Evolutionary conservation across 2,329 filamentous ascomycete species (phyloP), one percentile per base, ranked within the genome.

Genomic region (Diaporthe helianthi): DNA sequence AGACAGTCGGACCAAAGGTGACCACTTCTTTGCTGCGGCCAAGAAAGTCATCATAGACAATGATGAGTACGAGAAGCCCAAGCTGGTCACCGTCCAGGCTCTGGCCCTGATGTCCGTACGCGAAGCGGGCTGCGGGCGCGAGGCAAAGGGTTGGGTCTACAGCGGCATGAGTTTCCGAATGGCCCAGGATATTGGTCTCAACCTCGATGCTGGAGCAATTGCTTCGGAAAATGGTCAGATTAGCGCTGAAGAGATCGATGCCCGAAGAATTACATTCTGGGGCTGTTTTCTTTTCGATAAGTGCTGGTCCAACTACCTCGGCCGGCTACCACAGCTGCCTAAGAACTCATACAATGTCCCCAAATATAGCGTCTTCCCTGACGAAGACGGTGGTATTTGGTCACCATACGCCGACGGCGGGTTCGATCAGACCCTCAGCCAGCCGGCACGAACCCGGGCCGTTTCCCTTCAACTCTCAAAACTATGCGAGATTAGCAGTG

Each of bases 241-340:
- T 73, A 89, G 90, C 71, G 93, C 97, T 69, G 87, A 92, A 55
- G 95, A 98, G 78, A 87, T 97, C 47, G 96, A 99, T 80, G 94
- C 94, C 3, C 86, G 96, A 47, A 87, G 93, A 65, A 91, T 98
- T 51, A 98, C 96, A 0, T 98, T 98, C 76, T 98, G 96, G 96
- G 96, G 96, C 8, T 98, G 94, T 78, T 98, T 96, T 79, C 82
- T 97, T n/a, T 97, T 98, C 78, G 96, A 99, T 83, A 98, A 98
- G 85, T 97, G 93, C 79, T 98, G 95, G 94, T 97, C 94, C 61
- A 98, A 98, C 78, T 98, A 98, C 75, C 87, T 98, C 31, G 95
- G 96, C 58, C 91, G 96, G 52, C 85, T 98, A 71, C 95, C 96
- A 13, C 95, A 98, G 78, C 83, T 98, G 13, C 91, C 93, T 0